These are phyloP conservation scores for Fusarium graminum DNA, from an alignment of 2,329 filamentous ascomycete genomes.

Conservation along the genomic window DNA sequence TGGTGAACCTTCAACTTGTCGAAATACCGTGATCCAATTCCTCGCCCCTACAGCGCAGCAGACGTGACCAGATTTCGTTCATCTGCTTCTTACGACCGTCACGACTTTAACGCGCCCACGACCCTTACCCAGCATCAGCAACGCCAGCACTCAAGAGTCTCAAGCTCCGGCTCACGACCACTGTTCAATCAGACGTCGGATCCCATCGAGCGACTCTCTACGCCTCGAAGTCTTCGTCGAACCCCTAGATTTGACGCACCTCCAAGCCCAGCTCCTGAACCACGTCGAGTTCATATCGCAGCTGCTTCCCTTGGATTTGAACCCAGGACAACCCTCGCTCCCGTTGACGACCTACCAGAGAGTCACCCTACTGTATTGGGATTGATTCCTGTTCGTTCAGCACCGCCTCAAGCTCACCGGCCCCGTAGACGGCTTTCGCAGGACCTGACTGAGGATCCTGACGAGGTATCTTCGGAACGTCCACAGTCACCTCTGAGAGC, in stretches of 20 bases:
- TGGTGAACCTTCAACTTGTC: slow-evolving; percentile 64
- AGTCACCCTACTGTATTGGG: slow-evolving; percentile 47
- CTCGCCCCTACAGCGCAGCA: slow-evolving; percentile 53
- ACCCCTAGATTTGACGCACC: slow-evolving; percentile 65
- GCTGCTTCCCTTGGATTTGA: slow-evolving; percentile 63
- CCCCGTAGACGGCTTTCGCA: slow-evolving; percentile 60
- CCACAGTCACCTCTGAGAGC: slow-evolving; percentile 45
- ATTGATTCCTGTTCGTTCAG: slow-evolving; percentile 55
- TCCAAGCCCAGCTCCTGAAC: slow-evolving; percentile 56
- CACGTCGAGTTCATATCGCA: slow-evolving; percentile 60
- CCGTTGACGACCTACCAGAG: slow-evolving; percentile 43
- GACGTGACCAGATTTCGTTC: slow-evolving; percentile 61
- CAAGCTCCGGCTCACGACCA: slow-evolving; percentile 35
- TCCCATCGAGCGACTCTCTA: slow-evolving; percentile 58
- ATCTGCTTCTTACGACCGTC: slow-evolving; percentile 64
- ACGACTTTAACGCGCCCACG: slow-evolving; percentile 66
- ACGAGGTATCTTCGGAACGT: slow-evolving; percentile 56
- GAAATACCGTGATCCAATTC: slow-evolving; percentile 49
- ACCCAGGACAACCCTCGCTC: slow-evolving; percentile 53
- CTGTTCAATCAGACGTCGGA: slow-evolving; percentile 52
- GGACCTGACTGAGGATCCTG: slow-evolving; percentile 61
- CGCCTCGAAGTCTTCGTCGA: slow-evolving; percentile 63
- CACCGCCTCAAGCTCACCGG: slow-evolving; percentile 54
- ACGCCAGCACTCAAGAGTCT: slow-evolving; percentile 56
- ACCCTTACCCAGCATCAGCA: slow-evolving; percentile 60